A percentile compares a stretch with the other conserved stretches of the same genome.
Evolutionary conservation across 2,329 filamentous ascomycete species (phyloP).

Genomic region (Graphiopsis chlorocephala): DNA sequence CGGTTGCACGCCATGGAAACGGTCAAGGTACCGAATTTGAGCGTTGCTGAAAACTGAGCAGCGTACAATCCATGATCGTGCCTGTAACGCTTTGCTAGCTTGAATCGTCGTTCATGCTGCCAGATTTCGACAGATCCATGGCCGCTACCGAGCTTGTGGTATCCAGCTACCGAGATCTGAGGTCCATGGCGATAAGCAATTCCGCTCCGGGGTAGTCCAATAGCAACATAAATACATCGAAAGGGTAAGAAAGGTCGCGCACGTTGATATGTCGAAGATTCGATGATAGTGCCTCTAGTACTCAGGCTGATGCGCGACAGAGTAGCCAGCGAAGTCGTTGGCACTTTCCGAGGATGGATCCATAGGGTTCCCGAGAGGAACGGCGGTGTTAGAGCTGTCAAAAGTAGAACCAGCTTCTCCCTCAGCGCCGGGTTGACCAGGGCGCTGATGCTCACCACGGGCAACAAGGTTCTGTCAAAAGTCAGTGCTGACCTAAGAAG

Average conservation of each 20-base stretch:
- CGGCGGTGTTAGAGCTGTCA: conserved; percentile 40
- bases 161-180: not conserved
- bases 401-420: conserved; percentile 25
- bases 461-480: conserved; percentile 71
- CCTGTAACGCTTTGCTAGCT: not conserved
- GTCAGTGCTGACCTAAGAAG: not conserved
- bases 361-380: conserved; percentile 43
- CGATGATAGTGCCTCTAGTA: not conserved
- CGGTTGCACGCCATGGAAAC: not conserved
- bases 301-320: conserved; percentile 12
- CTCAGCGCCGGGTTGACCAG: conserved; percentile 36
- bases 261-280: not conserved
- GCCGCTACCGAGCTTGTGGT: not conserved
- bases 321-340: conserved; percentile 34
- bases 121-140: not conserved
- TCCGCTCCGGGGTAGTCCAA: not conserved
- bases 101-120: not conserved
- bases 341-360: conserved; percentile 43
- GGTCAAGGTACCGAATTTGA: not conserved
- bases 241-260: not conserved
- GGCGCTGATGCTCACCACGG: conserved; percentile 63
- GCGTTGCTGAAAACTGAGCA: not conserved
- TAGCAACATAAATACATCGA: conserved; percentile 9
- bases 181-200: not conserved
- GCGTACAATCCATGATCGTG: no score